Evolutionary conservation across 2,329 filamentous ascomycete genomes (phyloP).

Genomic region (Fusarium hainanense): DNA sequence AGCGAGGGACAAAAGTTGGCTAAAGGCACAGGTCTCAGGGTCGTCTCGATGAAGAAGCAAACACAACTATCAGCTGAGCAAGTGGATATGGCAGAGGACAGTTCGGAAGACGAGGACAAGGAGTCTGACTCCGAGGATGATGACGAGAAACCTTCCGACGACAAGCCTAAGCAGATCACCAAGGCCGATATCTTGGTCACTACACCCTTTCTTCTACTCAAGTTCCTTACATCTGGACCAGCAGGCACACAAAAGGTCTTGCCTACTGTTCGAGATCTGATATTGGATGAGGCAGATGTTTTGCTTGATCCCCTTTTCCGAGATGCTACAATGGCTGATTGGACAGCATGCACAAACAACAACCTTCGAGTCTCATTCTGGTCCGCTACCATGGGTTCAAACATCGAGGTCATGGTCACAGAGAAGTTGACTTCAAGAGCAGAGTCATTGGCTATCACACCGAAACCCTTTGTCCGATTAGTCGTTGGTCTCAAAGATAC

Average conservation of each 20-base stretch:
- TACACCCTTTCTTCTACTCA: constrained; percentile 73
- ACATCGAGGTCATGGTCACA: constrained; percentile 81
- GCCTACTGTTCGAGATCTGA: constrained; percentile 75
- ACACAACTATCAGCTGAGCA: constrained; percentile 72
- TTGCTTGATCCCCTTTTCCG: constrained; percentile 91
- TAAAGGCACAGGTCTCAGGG: constrained; percentile 78
- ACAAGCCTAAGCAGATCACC: constrained; percentile 46
- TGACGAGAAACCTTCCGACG: constrained; percentile 35
- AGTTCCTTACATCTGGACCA: constrained; percentile 68
- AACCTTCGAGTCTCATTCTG: constrained; percentile 83
- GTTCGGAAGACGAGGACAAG: constrained; percentile 55
- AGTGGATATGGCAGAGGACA: constrained; percentile 52
- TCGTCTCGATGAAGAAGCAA: constrained; percentile 86
- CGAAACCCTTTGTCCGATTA: constrained; percentile 76
- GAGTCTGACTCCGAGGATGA: constrained; percentile 53
- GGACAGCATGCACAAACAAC: constrained; percentile 79
- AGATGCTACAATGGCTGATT: constrained; percentile 86
- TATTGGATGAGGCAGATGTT: constrained; percentile 95
- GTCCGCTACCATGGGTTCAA: constrained; percentile 97
- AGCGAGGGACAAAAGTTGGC: constrained; percentile 88
- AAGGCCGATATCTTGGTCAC: constrained; percentile 56
- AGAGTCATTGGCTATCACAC: constrained; percentile 50
- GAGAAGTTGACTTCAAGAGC: constrained; percentile 71
- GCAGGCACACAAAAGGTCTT: constrained; percentile 62
- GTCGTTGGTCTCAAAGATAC: constrained; percentile 98